Conservation (phyloP, 441 rosid species). For the Adansonia madagascariensis region DNA sequence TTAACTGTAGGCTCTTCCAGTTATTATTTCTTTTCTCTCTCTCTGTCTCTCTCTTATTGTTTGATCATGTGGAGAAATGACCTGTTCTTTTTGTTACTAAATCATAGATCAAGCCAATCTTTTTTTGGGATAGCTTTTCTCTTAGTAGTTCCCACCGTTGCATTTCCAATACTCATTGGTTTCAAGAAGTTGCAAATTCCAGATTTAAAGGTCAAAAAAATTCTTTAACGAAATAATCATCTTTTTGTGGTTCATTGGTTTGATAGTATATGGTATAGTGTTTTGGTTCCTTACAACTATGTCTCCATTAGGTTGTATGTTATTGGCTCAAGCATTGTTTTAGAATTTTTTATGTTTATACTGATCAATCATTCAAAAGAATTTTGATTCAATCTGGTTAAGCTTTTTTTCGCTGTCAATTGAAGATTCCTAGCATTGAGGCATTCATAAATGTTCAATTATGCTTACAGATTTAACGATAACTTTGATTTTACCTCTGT, state of each 20-base stretch:
- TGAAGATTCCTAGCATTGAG: neutral
- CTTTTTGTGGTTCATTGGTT: neutral
- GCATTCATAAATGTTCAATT: slow-evolving; percentile 4
- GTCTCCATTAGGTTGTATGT: neutral
- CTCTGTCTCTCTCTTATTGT: neutral
- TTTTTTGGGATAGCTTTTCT: neutral
- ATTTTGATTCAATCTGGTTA: slow-evolving; percentile 6
- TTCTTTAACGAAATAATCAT: neutral
- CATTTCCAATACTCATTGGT: slow-evolving; percentile 9
- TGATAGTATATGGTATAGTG: neutral
- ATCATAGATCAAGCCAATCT: neutral
- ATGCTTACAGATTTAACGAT: neutral
- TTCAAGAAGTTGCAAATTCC: neutral
- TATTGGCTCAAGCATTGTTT: neutral
- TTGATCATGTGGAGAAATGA: neutral
- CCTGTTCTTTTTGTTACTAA: slow-evolving; percentile 2
- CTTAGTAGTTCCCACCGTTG: neutral
- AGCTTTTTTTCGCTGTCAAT: neutral
- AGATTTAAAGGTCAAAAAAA: neutral
- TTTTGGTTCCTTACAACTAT: slow-evolving; percentile 5
- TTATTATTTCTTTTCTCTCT: slow-evolving; percentile 6
- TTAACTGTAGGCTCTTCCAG: neutral
- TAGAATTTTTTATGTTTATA: neutral
- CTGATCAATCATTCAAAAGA: slow-evolving; percentile 10
- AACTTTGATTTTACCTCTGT: slow-evolving; percentile 4